Evolutionary conservation across 106 monocot species (phyloP), one percentile per base, ranked within the genome.

Genomic region (Phalaenopsis aphrodite): DNA sequence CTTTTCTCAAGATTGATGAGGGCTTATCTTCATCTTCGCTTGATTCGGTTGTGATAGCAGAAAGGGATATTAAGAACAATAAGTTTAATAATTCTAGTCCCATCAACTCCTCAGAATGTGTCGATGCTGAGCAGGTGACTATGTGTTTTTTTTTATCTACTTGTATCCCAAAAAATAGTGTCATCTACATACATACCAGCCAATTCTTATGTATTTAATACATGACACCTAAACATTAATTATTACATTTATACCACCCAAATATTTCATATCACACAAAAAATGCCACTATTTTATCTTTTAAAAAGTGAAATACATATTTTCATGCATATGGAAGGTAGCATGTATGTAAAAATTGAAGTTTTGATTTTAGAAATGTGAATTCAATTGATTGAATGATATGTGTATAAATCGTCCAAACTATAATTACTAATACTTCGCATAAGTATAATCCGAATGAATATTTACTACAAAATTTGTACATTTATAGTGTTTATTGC

Each of bases 1-100:
- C 96, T 55, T 77, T 91, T 71, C 84, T 92, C 38, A 81, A 88
- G 76, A 87, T 94, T 42, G 98, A 98, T 23, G 90, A 92, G 37
- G 87, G 87, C 77, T 80, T 94, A 37, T 98, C 98, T 11, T 92
- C 98, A 16, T 81, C 90, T 56, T 98, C 92, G 1, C 85, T 98
- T 75, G 97, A 92, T 77, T 98, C 97, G 5, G 85, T 90, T 78
- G 90, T 89, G 3, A 90, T 84, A 76, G 87, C 85, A 41, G 90
- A 92, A 65, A 83, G 85, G 77, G 90, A 89, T 84, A 58, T 75
- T 58, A 97, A 91, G 69, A 83, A 75, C 75, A 87, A 86, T 52
- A 94, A 87, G 69, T 91, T 81, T 82, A 79, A 78, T 17, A 91
- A 78, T 83, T 72, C 82, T 19, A 83, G 79, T 69, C 85, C 88